These are phyloP conservation scores for Elsinoe perseae DNA, from an alignment of 2,329 filamentous ascomycete species.

Conservation along the genomic window DNA sequence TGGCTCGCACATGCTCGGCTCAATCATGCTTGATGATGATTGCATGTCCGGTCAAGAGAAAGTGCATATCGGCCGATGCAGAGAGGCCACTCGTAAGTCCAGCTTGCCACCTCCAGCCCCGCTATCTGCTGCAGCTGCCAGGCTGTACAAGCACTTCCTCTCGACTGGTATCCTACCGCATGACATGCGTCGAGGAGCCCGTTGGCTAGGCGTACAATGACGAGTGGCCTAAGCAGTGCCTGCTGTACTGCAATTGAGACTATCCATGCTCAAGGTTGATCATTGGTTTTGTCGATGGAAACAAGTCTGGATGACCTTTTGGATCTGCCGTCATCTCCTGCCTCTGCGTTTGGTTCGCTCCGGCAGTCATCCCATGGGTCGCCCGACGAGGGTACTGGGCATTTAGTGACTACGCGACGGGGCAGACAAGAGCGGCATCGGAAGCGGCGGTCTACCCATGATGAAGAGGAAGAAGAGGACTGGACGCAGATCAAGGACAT, in stretches of 20 bases:
- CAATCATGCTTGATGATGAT: no score
- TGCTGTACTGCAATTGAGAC: not conserved
- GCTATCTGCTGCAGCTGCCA: no score
- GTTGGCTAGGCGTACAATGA: not conserved
- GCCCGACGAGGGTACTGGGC: not conserved
- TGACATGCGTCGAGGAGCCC: no score
- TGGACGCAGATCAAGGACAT: conserved; percentile 5
- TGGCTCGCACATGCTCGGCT: not conserved
- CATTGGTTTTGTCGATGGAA: not conserved
- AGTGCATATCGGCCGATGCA: no score
- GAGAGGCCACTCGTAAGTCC: no score
- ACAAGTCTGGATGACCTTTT: not conserved
- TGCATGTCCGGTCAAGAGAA: not conserved
- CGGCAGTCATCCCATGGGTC: not conserved
- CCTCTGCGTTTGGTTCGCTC: not conserved
- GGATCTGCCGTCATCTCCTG: not conserved
- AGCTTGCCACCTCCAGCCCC: no score
- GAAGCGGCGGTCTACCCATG: not conserved
- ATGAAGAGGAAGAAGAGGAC: not conserved
- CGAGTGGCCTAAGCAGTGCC: not conserved
- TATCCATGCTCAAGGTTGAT: not conserved
- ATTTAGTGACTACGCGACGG: not conserved
- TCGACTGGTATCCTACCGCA: no score
- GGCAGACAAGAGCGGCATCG: not conserved
- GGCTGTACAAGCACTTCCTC: no score